Base-by-base conservation (phyloP, 306 rosid species). In the Carpinus fangiana region DNA sequence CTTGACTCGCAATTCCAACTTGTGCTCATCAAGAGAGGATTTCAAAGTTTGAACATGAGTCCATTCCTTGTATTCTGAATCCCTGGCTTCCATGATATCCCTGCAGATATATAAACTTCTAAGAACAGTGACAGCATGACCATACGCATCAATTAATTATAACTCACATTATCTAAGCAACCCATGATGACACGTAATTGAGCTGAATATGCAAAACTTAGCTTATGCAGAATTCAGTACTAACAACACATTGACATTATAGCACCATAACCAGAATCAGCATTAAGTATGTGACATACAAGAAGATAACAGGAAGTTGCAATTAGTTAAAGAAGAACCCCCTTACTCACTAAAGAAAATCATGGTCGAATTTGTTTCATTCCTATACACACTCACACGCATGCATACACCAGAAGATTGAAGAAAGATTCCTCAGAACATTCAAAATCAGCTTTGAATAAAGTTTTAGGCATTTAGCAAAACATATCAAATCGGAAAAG, bases 1-100 rank as follows among this genome's bases (percentile, higher is more conserved):
- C 85, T 93, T 96, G 73, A 96, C 99, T 75, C 94, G 96, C 74
- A 84, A 80, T 87, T 96, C 99, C 82, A 96, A 88, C 72, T 73
- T 84, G 86, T 79, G 92, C 80, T 96, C 99, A 62, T 93, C 97
- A 73, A 96, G 97, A 78, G 92, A 91, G 71, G 91, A 87, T 80
- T 91, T 91, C 70, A 96, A 85, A 82, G 85, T 83, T 78, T 89
- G 93, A 83, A 93, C 96, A 85, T 4, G 82, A 17, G 99, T 94
- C 98, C 98, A 88, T 50, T 92, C 94, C 86, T 86, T 88, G 87
- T 90, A 89, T 84, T 91, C 99, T 73, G 82, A 86, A 78, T 96
- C 97, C 77, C 89, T 85, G 69, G 97, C 96, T 79, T 93, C 98
- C 88, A 87, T 54, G 66, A 88, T 82, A 80, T 86, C 92, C 94